Conservation (phyloP, 176 grass and related monocot genomes). For the Oryza officinalis region DNA sequence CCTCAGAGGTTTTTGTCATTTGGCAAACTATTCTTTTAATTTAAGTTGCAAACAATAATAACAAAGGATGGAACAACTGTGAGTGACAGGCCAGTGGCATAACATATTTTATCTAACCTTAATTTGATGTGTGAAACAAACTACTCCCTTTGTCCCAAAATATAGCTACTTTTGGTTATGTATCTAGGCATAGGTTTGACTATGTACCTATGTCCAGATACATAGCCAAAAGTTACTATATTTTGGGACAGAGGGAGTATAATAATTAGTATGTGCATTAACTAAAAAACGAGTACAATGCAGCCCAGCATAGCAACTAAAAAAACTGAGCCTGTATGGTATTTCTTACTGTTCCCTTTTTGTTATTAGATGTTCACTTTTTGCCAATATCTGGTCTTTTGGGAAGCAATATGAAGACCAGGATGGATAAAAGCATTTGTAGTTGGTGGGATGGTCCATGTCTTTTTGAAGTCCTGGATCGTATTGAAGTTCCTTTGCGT, state of each 20-base stretch:
- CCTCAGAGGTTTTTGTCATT: neutral
- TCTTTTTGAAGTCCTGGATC: slow-evolving; percentile 84
- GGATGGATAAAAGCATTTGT: slow-evolving; percentile 81
- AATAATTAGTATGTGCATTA: too few relatives aligned
- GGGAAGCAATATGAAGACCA: slow-evolving; percentile 84
- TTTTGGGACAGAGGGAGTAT: too few relatives aligned
- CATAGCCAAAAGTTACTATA: too few relatives aligned
- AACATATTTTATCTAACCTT: neutral
- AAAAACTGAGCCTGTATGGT: neutral
- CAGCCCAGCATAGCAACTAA: neutral
- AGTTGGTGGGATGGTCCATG: slow-evolving; percentile 86
- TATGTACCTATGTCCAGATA: too few relatives aligned
- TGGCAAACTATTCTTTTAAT: neutral
- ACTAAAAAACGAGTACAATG: neutral
- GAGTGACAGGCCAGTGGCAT: neutral
- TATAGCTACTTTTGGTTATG: too few relatives aligned
- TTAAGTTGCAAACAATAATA: neutral
- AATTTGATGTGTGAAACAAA: neutral
- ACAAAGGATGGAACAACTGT: too few relatives aligned
- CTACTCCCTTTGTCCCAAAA: neutral
- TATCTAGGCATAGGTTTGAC: too few relatives aligned
- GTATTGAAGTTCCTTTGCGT: slow-evolving; percentile 85
- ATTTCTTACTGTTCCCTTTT: slow-evolving; percentile 40
- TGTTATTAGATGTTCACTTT: slow-evolving; percentile 81
- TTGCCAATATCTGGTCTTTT: slow-evolving; percentile 90